These are phyloP conservation scores for Cynanchum wilfordii DNA, from an alignment of 257 asterid species.

Conservation along the genomic window DNA sequence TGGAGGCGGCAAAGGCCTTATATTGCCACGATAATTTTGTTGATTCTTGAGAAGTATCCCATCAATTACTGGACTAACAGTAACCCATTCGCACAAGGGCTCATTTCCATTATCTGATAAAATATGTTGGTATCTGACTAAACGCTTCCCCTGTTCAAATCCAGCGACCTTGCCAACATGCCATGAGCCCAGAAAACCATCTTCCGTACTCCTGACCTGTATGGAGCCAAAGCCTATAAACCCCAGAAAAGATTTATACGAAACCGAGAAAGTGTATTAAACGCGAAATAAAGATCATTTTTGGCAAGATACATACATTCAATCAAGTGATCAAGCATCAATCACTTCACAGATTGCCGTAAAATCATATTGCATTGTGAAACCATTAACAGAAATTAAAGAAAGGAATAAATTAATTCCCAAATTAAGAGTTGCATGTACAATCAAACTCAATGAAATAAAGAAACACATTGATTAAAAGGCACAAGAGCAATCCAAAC, in stretches of 20 bases:
- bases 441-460: conserved; percentile 21
- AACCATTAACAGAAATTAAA: neutral
- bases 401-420: neutral
- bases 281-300: neutral
- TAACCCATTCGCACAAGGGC: conserved; percentile 41
- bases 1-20: conserved; percentile 66
- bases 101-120: conserved; percentile 39
- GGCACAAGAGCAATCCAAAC: conserved; percentile 12
- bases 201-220: conserved; percentile 39
- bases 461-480: conserved; percentile 7
- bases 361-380: neutral
- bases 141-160: conserved; percentile 29
- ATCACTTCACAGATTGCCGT: neutral
- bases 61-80: conserved; percentile 45
- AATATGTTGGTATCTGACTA: conserved; percentile 49
- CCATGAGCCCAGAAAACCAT: conserved; percentile 41
- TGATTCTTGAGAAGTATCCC: conserved; percentile 27
- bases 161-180: conserved; percentile 28
- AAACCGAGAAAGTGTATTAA: neutral
- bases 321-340: neutral
- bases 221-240: neutral
- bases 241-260: neutral
- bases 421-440: conserved; percentile 26
- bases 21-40: conserved; percentile 37
- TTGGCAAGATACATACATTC: neutral